A percentile compares a stretch with the other conserved stretches of the same genome.
phyloP scores from a whole-genome alignment of 2,329 filamentous ascomycete genomes.

The Colletotrichum godetiae region DNA sequence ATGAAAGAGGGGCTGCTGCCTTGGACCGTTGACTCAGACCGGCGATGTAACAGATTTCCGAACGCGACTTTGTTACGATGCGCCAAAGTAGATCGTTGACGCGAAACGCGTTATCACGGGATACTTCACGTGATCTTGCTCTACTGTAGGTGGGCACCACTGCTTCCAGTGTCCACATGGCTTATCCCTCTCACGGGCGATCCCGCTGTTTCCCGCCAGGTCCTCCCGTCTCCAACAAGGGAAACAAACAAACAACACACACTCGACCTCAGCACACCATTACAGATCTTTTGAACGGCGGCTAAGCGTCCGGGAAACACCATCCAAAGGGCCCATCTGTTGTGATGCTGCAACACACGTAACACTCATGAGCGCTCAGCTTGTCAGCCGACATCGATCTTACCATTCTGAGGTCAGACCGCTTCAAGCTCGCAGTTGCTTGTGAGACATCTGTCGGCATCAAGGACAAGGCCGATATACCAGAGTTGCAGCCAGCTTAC shows the following conservation, averaged over 20 bases:
- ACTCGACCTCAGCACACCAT: background rate
- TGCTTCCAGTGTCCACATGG: background rate
- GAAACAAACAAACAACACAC: background rate
- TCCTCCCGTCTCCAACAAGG: constrained; percentile 11
- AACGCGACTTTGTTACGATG: background rate
- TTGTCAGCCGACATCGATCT: constrained; percentile 19
- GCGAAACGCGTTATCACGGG: constrained; percentile 16
- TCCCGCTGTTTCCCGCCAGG: constrained; percentile 26
- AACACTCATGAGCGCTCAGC: constrained; percentile 6
- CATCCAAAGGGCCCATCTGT: background rate
- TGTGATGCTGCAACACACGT: background rate
- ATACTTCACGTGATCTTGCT: background rate
- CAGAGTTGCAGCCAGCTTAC: constrained; percentile 4
- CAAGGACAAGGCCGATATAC: background rate
- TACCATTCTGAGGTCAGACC: constrained; percentile 31
- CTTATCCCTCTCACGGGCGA: constrained; percentile 6
- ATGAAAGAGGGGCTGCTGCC: constrained; percentile 10
- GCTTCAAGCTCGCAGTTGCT: constrained; percentile 21
- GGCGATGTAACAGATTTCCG: background rate
- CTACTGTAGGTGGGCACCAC: constrained; percentile 2
- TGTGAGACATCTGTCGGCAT: constrained; percentile 26
- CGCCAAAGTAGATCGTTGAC: background rate
- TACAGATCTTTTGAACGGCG: constrained; percentile 1
- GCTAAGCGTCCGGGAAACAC: background rate
- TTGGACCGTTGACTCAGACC: constrained; percentile 21